Base-by-base conservation (phyloP, 2,329 filamentous ascomycete genomes). In the Calonectria fujianensis region DNA sequence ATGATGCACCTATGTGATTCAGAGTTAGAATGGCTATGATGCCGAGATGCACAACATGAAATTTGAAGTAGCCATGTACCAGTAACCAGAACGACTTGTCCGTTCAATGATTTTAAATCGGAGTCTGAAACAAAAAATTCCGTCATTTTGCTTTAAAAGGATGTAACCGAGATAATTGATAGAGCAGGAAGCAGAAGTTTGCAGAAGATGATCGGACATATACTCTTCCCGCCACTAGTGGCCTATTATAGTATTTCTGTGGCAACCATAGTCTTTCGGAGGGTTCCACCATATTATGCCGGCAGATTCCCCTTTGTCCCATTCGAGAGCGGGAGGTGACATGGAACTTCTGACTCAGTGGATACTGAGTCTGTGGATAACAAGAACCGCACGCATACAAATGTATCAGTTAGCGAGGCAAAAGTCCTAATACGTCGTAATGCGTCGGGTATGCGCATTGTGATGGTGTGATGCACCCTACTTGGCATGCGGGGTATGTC, bases 401-500 rank as follows among this genome's bases (percentile, higher is more conserved):
- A 27, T 63, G 35, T 9, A 41, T 63, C 5, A 7, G 20, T 63
- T 48, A 48, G 18, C 57, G 57, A 63, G n/a, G 24, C 24, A 63
- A 41, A 29, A 29, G 20, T 20, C 37, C 24, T 4, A 27, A 41
- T 29, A 27, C 57, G 57, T 63, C 57, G 35, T 31, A 63, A 41
- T 63, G 57, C 39, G 24, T 41, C 37, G 20, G 35, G 2, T 24
- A 3, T 41, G 13, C 13, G 18, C 20, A 37, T 29, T 39, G n/a
- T 29, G 35, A 61, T 63, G 57, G 24, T 63, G 24, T 18, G 57
- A 63, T 63, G 24, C 20, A 29, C 57, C 24, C 37, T 63, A 63
- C 57, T 63, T 63, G 57, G 57, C 57, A 63, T 63, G 57, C 57
- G 57, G 57, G 57, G 57, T 63, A 63, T 2, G 16, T 18, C 24